Base-by-base conservation (phyloP, 768 basidiomycete species). In the Suillus ampliporus region DNA sequence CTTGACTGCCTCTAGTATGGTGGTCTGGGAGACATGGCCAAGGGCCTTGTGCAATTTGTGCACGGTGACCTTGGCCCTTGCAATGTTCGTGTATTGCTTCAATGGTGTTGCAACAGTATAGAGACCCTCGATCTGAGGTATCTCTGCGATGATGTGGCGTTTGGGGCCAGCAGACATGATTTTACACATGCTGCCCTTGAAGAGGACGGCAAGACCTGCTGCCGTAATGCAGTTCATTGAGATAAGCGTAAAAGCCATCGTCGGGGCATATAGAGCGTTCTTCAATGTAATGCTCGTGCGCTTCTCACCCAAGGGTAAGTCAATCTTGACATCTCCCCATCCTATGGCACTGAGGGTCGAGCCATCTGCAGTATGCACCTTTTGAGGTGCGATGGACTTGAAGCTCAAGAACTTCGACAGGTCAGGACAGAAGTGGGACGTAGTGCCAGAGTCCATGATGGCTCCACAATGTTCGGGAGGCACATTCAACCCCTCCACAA, bases 381-480 rank as follows among this genome's bases (percentile, higher is more conserved):
- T 4, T 8, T 41, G 34, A 8, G 44, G 26, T 34, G 17, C 23
- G 19, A 60, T 51, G 3, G 19, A 2, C n/a, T 10, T 19, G 19
- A 28, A 60, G 13, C 5, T 47, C 10, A 37, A 13, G 41, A 60
- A 60, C 47, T 50, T 60, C 10, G 44, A 19, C 4, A 3, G 6
- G 31, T 31, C 31, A 31, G 31, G 31, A 6, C 31, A 31, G 31
- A 31, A 31, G 6, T 31, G 58, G 11, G n/a, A 51, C 2, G n/a
- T 51, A 17, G 58, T 41, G 1, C 58, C 58, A 2, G 44, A 47
- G 44, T 60, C 46, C 2, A 60, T 60, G 3, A 57, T 57, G 35
- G 41, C 41, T n/a, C 46, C 26, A 3, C 17, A 4, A 4, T n/a
- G 2, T 28, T 26, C 52, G 9, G 17, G 23, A 31, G 52, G 52